phyloP scores from a whole-genome alignment of 768 basidiomycete species.

The Suillus cothurnatus region DNA sequence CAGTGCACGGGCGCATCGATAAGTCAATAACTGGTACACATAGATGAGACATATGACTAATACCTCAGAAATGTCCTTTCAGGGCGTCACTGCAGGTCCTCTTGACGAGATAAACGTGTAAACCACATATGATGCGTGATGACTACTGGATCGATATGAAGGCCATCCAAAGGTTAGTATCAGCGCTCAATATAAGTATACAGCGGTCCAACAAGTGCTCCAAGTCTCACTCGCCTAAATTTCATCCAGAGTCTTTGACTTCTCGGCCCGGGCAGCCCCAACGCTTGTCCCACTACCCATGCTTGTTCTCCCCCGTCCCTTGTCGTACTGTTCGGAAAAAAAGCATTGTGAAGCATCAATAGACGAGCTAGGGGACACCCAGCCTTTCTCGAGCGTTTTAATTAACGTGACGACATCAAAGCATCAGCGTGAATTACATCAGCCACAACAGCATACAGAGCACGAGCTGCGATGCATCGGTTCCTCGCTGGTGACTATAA shows the following conservation, averaged over 20 bases:
- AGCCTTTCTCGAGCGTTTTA: not conserved
- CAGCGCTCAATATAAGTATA: not conserved
- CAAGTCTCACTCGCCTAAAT: not conserved
- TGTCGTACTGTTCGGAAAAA: not conserved
- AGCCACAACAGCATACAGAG: constrained; percentile 32
- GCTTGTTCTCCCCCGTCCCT: not conserved
- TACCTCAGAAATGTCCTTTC: not conserved
- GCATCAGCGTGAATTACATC: not conserved
- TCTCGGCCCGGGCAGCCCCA: not conserved
- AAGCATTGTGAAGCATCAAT: not conserved
- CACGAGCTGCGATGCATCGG: constrained; percentile 84
- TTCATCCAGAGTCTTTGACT: not conserved
- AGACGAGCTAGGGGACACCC: not conserved
- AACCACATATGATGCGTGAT: not conserved
- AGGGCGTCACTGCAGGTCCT: not conserved
- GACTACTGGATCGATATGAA: not conserved
- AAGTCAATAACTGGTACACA: not conserved
- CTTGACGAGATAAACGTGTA: not conserved
- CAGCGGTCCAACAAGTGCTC: not conserved
- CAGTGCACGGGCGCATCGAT: not conserved
- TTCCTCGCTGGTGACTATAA: constrained; percentile 62
- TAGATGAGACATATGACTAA: not conserved
- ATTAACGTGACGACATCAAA: not conserved
- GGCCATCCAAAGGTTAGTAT: not conserved
- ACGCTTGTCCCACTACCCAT: not conserved